A percentile compares a stretch with the other conserved stretches of the same genome.
These are phyloP conservation scores for Blastobotrys mokoenaii DNA, from an alignment of 805 yeast genomes.

Conservation along the genomic window DNA sequence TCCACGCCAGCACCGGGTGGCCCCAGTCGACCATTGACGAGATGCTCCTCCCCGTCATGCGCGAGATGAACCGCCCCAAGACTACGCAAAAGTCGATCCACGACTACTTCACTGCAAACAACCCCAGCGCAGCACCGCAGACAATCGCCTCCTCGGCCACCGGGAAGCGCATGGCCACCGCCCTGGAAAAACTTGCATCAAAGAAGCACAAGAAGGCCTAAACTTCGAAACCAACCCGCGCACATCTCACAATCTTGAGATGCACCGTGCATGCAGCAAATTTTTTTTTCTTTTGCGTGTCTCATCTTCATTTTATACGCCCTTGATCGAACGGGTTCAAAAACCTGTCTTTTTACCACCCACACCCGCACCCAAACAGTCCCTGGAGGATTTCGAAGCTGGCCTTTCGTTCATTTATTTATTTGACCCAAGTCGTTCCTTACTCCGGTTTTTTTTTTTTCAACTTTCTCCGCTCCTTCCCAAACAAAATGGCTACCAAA, in stretches of 20 bases:
- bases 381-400: background rate
- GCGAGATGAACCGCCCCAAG: slow-evolving; percentile 50
- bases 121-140: no score
- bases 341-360: no score
- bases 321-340: no score
- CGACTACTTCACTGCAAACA: no score
- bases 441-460: background rate
- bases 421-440: background rate
- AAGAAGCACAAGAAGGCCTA: slow-evolving; percentile 1
- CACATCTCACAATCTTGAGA: background rate
- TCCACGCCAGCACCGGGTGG: slow-evolving; percentile 76
- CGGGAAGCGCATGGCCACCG: no score
- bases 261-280: no score
- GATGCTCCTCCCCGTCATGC: slow-evolving; percentile 74
- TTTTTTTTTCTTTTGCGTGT: no score
- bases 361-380: background rate
- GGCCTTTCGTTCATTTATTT: background rate
- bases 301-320: no score
- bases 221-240: slow-evolving; percentile 3
- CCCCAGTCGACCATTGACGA: slow-evolving; percentile 65
- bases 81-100: no score
- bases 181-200: no score
- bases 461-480: background rate
- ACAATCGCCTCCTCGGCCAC: no score
- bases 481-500: slow-evolving; percentile 3